These are phyloP conservation scores for Fusarium verticillioides DNA, from an alignment of 2,329 filamentous ascomycete species.

Conservation along the genomic window DNA sequence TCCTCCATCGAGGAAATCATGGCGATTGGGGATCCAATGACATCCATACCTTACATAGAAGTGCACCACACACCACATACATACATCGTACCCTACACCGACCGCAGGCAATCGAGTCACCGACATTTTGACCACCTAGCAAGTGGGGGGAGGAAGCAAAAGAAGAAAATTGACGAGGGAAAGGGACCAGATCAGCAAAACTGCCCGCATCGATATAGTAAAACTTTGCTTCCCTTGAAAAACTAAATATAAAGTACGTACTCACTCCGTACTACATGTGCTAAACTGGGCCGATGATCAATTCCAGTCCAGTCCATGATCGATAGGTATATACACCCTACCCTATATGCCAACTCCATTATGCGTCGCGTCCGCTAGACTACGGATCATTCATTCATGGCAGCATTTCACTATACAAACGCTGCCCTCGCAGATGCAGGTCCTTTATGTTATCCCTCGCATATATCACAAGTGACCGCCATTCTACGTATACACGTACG, in stretches of 20 bases:
- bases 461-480: constrained; percentile 15
- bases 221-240: not conserved
- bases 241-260: not conserved
- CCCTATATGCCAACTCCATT: constrained; percentile 1
- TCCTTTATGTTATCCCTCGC: constrained; percentile 21
- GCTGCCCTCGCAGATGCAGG: constrained; percentile 11
- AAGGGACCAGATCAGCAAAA: not conserved
- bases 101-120: not conserved
- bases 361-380: constrained; percentile 5
- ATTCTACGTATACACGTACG: not conserved
- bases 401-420: not conserved
- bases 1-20: not conserved
- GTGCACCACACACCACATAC: not conserved
- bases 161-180: not conserved
- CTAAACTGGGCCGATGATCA: constrained; percentile 10
- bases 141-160: not conserved
- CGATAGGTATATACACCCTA: not conserved
- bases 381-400: constrained; percentile 13
- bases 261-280: not conserved
- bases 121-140: not conserved
- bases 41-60: not conserved
- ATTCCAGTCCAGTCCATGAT: constrained; percentile 3
- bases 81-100: not conserved
- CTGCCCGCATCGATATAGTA: not conserved
- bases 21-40: not conserved